A percentile compares a stretch with the other conserved stretches of the same genome.
These are phyloP conservation scores for Spencermartinsiella europaea DNA, from an alignment of 805 yeast genomes.

Conservation along the genomic window DNA sequence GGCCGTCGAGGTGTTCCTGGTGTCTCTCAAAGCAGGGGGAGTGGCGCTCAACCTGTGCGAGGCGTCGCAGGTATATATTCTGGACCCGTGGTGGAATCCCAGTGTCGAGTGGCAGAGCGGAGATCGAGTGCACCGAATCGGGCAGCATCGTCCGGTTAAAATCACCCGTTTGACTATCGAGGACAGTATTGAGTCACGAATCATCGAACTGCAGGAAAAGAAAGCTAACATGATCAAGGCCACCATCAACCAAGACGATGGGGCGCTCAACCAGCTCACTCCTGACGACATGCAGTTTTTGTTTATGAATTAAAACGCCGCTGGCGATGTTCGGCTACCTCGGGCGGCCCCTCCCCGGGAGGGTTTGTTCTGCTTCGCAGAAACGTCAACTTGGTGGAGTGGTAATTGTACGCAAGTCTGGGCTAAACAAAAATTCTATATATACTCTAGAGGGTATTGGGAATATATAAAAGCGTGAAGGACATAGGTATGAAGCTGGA, in stretches of 20 bases:
- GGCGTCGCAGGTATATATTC: constrained; percentile 90
- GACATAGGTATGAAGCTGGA: too few species aligned
- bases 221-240: constrained; percentile 98
- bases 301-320: constrained; percentile 65
- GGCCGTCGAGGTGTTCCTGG: constrained; percentile 86
- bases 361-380: neutral
- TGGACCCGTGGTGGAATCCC: constrained; percentile 99
- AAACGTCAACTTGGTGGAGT: too few species aligned
- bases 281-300: constrained; percentile 94
- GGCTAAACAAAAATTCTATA: too few species aligned
- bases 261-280: constrained; percentile 80
- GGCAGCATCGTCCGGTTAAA: constrained; percentile 90
- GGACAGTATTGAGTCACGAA: constrained; percentile 94
- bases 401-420: too few species aligned
- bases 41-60: constrained; percentile 95
- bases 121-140: constrained; percentile 96
- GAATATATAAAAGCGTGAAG: too few species aligned
- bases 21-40: constrained; percentile 97
- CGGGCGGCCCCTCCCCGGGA: neutral
- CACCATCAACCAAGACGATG: constrained; percentile 87
- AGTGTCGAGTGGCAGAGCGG: constrained; percentile 98
- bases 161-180: constrained; percentile 91
- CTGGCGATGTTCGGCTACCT: too few species aligned
- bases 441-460: too few species aligned
- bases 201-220: constrained; percentile 92